These are phyloP conservation scores for Ocimum tenuiflorum DNA, from an alignment of 257 asterid species.

Conservation along the genomic window DNA sequence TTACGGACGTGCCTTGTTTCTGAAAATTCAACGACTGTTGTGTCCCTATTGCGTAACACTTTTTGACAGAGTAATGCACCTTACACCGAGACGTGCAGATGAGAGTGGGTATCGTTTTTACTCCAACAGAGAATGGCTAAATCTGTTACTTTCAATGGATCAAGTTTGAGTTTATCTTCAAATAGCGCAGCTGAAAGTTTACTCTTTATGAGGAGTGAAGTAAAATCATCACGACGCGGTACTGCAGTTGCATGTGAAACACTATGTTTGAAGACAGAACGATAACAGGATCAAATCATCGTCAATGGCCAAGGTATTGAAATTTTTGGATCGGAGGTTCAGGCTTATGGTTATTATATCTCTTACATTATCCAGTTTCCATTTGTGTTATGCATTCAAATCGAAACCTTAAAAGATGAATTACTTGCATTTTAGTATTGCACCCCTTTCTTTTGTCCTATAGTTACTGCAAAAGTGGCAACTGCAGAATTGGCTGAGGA, in stretches of 20 bases:
- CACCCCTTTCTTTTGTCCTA: too few relatives aligned
- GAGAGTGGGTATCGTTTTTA: not conserved
- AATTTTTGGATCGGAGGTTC: not conserved
- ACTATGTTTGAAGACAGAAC: conserved; percentile 1
- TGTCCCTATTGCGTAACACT: not conserved
- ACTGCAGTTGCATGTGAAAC: too few relatives aligned
- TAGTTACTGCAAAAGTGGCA: not conserved
- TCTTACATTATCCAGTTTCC: not conserved
- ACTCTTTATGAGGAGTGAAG: too few relatives aligned
- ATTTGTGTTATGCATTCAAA: not conserved
- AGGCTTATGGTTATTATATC: not conserved
- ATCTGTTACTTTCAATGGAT: conserved; percentile 1
- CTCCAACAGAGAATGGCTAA: not conserved
- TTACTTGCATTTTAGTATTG: too few relatives aligned
- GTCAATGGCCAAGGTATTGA: conserved; percentile 21
- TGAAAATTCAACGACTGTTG: not conserved
- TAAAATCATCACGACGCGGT: too few relatives aligned
- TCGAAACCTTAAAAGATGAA: not conserved
- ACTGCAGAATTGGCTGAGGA: not conserved
- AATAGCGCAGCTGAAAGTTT: too few relatives aligned
- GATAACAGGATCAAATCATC: conserved; percentile 10
- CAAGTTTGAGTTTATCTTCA: not conserved
- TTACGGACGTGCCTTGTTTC: not conserved
- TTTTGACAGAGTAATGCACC: not conserved
- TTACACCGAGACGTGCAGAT: not conserved